Percentiles rank a stretch among this genome's conserved stretches.
Conservation (phyloP, 768 basidiomycete genomes). For the Candolleomyces eurysporus region DNA sequence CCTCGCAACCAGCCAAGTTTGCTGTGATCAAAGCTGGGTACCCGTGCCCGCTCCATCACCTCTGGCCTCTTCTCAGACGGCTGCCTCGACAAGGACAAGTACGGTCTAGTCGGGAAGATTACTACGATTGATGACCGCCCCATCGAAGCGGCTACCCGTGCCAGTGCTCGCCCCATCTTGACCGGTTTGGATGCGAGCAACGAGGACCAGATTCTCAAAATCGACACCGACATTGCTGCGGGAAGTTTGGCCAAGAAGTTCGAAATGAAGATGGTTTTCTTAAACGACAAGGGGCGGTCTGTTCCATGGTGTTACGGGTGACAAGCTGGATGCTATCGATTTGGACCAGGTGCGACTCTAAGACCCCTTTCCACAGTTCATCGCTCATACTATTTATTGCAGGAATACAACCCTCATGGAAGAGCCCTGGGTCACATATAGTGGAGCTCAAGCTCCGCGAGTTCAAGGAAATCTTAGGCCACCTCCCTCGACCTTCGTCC, state of each 20-base stretch:
- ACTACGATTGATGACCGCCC: slow-evolving; percentile 94
- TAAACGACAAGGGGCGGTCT: slow-evolving; percentile 98
- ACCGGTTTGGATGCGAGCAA: slow-evolving; percentile 93
- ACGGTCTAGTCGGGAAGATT: slow-evolving; percentile 94
- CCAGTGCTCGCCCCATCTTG: slow-evolving; percentile 91
- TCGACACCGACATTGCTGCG: slow-evolving; percentile 98
- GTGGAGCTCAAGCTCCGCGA: slow-evolving; percentile 99
- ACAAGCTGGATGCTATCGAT: slow-evolving; percentile 96
- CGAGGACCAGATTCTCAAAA: slow-evolving; percentile 98
- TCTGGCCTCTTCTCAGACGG: slow-evolving; percentile 98
- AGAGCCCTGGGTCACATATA: slow-evolving; percentile 98
- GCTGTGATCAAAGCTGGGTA: slow-evolving; percentile 96
- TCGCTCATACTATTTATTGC: slow-evolving; percentile 1
- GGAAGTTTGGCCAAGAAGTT: slow-evolving; percentile 97
- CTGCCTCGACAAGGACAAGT: slow-evolving; percentile 93
- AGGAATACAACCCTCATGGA: slow-evolving; percentile 99
- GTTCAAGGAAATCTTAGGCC: slow-evolving; percentile 98
- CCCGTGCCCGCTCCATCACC: slow-evolving; percentile 95
- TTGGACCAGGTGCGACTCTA: slow-evolving; percentile 82
- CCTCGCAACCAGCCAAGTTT: slow-evolving; percentile 89
- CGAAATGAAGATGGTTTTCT: slow-evolving; percentile 96
- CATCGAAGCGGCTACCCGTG: slow-evolving; percentile 93
- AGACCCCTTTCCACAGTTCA: neutral
- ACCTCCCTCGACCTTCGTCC: slow-evolving; percentile 96
- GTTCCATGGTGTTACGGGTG: slow-evolving; percentile 95